These are phyloP conservation scores for Globisporangium radiosum DNA, from an alignment of 352 stramenopile genomes.

Conservation along the genomic window DNA sequence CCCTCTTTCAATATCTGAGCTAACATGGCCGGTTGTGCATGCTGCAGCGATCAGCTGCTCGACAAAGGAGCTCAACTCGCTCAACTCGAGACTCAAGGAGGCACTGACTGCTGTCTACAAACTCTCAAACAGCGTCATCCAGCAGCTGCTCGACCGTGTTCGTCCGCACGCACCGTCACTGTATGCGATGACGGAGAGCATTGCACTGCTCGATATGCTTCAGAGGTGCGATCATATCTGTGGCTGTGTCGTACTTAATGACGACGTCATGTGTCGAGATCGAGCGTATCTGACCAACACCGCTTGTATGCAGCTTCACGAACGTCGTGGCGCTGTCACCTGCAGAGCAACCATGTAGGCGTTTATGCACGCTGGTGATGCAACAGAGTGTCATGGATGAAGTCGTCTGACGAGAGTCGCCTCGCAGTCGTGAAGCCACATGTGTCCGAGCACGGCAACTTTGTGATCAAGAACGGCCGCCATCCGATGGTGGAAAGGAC, in stretches of 20 bases:
- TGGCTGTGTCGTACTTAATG: too few relatives aligned
- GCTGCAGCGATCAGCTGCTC: slow-evolving; percentile 74
- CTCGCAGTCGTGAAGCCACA: slow-evolving; percentile 56
- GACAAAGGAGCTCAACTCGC: slow-evolving; percentile 78
- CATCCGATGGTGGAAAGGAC: slow-evolving; percentile 72
- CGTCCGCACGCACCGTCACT: slow-evolving; percentile 60
- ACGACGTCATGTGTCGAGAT: too few relatives aligned
- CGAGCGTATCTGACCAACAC: too few relatives aligned
- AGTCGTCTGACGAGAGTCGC: neutral
- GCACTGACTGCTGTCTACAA: slow-evolving; percentile 82
- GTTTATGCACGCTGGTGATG: too few relatives aligned
- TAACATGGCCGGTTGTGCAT: slow-evolving; percentile 10
- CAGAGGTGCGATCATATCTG: slow-evolving; percentile 41
- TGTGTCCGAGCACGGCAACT: slow-evolving; percentile 56
- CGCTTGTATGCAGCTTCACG: slow-evolving; percentile 52
- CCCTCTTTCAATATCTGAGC: too few relatives aligned
- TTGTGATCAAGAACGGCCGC: slow-evolving; percentile 76
- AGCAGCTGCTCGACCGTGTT: slow-evolving; percentile 78
- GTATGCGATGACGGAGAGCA: slow-evolving; percentile 84
- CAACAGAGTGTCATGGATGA: too few relatives aligned
- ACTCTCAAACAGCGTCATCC: slow-evolving; percentile 83
- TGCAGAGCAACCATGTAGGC: slow-evolving; percentile 63
- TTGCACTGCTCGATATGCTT: slow-evolving; percentile 90
- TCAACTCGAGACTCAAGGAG: slow-evolving; percentile 81
- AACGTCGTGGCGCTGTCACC: slow-evolving; percentile 80